phyloP scores from a whole-genome alignment of 2,329 filamentous ascomycete genomes.

The Phialophora macrospora region DNA sequence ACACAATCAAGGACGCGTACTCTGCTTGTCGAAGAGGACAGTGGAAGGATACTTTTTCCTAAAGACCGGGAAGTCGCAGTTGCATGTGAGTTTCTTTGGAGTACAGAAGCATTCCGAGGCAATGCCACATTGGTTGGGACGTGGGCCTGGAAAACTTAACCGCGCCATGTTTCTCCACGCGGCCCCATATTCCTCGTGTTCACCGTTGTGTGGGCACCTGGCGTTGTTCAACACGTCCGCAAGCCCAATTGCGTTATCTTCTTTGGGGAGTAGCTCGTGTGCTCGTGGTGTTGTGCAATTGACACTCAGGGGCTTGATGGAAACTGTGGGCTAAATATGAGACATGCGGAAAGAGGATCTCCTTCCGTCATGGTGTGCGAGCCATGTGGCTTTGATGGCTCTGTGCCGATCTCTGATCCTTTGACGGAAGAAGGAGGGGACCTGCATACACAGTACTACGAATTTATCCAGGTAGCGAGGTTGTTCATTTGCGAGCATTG shows the following conservation, averaged over 20 bases:
- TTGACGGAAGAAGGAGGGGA: background rate
- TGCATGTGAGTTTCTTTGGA: background rate
- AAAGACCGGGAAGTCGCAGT: background rate
- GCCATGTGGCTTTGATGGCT: conserved; percentile 9
- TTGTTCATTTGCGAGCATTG: background rate
- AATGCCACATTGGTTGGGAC: background rate
- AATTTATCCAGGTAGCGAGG: background rate
- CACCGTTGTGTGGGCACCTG: background rate
- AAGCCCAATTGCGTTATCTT: background rate
- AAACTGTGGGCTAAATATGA: background rate
- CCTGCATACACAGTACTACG: conserved; percentile 19
- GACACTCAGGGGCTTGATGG: background rate
- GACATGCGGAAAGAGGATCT: conserved; percentile 3
- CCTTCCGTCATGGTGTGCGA: conserved; percentile 16
- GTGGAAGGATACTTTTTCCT: background rate
- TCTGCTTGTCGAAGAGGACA: background rate
- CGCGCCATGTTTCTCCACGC: conserved; percentile 6
- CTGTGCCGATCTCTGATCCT: conserved; percentile 10
- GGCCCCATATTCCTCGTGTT: background rate
- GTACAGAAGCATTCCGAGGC: no score
- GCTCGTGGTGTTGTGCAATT: background rate
- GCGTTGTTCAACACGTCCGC: background rate
- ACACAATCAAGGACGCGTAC: background rate
- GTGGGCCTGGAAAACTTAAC: background rate
- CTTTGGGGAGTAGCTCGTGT: background rate